A percentile compares a stretch with the other conserved stretches of the same genome.
These are phyloP conservation scores for Fusarium anthophilum DNA, from an alignment of 2,329 filamentous ascomycete genomes.

Conservation along the genomic window DNA sequence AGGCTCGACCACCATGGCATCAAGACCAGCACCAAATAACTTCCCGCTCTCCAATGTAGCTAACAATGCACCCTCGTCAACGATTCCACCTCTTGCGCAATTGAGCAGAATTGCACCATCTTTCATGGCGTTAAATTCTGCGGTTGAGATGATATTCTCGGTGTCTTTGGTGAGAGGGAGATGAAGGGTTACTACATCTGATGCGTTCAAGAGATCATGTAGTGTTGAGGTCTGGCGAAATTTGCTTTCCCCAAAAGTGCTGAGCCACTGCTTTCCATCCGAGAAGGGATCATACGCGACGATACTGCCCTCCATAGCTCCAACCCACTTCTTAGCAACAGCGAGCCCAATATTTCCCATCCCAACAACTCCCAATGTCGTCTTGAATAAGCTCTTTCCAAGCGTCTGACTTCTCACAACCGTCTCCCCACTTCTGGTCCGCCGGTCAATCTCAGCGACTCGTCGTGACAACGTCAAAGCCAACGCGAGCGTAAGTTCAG, in stretches of 20 bases:
- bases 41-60: background rate
- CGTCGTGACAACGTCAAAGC: background rate
- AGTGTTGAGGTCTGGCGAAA: background rate
- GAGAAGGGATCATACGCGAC: background rate
- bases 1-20: background rate
- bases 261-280: background rate
- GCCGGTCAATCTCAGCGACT: background rate
- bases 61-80: background rate
- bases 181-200: background rate
- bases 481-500: background rate
- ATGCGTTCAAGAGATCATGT: background rate
- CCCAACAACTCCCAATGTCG: background rate
- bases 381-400: background rate
- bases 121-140: background rate
- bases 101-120: background rate
- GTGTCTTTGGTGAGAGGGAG: background rate
- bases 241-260: fast-evolving
- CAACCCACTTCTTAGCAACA: background rate
- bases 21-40: background rate
- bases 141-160: background rate
- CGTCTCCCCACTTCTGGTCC: background rate
- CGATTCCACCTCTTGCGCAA: background rate
- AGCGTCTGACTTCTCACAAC: background rate
- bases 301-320: background rate
- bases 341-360: background rate